phyloP scores from a whole-genome alignment of 2,329 filamentous ascomycete genomes.

The Diaporthe sp. region DNA sequence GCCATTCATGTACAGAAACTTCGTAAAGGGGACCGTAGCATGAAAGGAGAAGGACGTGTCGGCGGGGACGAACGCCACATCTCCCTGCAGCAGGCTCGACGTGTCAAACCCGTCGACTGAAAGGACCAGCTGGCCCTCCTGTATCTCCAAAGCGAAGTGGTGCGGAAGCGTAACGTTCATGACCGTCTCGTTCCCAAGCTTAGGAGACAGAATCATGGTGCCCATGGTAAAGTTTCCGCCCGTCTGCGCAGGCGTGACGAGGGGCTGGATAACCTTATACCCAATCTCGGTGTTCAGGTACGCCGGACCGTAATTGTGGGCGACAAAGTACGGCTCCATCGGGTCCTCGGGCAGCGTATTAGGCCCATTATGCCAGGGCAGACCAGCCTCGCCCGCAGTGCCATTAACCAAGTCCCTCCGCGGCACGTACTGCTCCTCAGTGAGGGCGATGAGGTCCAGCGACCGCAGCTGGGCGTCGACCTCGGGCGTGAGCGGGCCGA shows the following conservation, averaged over 20 bases:
- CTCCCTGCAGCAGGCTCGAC: not conserved
- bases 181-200: not conserved
- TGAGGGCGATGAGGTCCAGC: constrained; percentile 5
- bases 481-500: constrained; percentile 6
- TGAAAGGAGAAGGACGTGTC: not conserved
- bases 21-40: not conserved
- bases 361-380: not conserved
- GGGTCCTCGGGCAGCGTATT: constrained; percentile 2
- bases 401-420: constrained; percentile 6
- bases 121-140: not conserved
- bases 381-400: not conserved
- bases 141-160: not conserved
- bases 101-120: not conserved
- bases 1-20: not conserved
- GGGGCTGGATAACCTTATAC: constrained; percentile 5
- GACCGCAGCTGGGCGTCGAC: constrained; percentile 3
- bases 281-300: constrained; percentile 3
- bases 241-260: not conserved
- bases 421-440: not conserved
- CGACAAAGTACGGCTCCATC: constrained; percentile 1
- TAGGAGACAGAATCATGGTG: not conserved
- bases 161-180: not conserved
- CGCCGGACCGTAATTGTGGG: not conserved
- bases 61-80: not conserved
- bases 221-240: constrained; percentile 7